phyloP scores from a whole-genome alignment of 192 early-diverging fungal genomes.

The Backusella sp. region DNA sequence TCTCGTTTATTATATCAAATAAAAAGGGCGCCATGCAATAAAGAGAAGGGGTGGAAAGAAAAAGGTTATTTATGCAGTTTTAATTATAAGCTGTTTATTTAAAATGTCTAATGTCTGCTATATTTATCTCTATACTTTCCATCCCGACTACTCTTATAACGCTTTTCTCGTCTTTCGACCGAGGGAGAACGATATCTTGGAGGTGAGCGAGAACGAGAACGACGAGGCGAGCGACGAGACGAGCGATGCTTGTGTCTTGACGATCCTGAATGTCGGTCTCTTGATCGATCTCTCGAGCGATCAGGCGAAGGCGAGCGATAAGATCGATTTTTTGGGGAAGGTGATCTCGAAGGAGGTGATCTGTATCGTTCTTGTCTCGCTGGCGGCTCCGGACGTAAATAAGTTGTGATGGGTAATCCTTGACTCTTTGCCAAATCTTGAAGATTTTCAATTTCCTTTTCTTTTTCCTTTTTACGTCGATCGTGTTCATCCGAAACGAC shows the following conservation, averaged over 20 bases:
- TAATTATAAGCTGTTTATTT: no score
- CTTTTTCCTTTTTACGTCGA: constrained; percentile 35
- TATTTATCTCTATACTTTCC: not conserved
- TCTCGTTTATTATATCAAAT: no score
- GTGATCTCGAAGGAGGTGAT: constrained; percentile 23
- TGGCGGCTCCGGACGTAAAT: not conserved
- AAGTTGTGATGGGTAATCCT: not conserved
- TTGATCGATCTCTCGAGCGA: not conserved
- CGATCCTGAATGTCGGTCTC: not conserved
- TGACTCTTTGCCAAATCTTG: constrained; percentile 15
- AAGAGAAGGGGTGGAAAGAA: no score
- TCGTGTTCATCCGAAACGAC: constrained; percentile 36
- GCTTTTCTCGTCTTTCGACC: not conserved
- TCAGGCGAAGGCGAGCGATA: not conserved
- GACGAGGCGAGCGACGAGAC: not conserved
- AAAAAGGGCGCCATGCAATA: no score
- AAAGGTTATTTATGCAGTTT: no score
- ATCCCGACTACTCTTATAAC: not conserved
- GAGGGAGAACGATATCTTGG: not conserved
- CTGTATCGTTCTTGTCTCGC: not conserved
- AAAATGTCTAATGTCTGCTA: not conserved
- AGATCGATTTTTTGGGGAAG: not conserved
- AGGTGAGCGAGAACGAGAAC: constrained; percentile 4
- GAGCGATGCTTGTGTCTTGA: not conserved
- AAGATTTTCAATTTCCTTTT: constrained; percentile 30